Base-by-base conservation (phyloP, 164 flowering plant species). In the Magnolia officinalis region DNA sequence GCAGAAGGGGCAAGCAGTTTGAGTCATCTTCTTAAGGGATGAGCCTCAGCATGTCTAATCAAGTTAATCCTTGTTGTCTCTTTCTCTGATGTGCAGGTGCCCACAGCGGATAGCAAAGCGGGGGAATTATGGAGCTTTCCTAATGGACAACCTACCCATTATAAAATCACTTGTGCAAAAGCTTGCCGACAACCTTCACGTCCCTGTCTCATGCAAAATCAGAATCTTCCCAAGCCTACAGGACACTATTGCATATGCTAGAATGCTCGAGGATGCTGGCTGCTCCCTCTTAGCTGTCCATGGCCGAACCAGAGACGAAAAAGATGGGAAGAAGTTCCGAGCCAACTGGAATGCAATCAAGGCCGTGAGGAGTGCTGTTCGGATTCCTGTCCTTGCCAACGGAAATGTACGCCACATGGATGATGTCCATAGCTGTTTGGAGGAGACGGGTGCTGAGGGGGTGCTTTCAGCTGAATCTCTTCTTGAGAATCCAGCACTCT, bases 251-350 rank as follows among this genome's bases (percentile, higher is more conserved):
- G 80, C 80, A n/a, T 96, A 96, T 86, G 99, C 99, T 13, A 91
- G 81, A 78, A 96, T 94, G 99, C 84, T 96, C 50, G 99, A 96
- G 83, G 97, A 92, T n/a, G 98, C 98, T 31, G 99, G 99, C 45
- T 94, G 99, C 81, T 88, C 96, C 52, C 97, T 96, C 50, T 80
- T 96, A 68, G 98, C 98, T 29, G 98, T 96, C 64, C 99, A 94
- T 84, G 99, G 99, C 5, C 88, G 98, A 76, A 94, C 92, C 29
- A 88, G 98, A 77, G 96, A 92, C 76, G 92, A 96, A 84, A 96
- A 96, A 73, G 98, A 96, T 80, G 90, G 89, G 68, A 92, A 83
- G 77, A 96, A 90, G 80, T 64, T 88, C 70, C 83, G 97, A 51
- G 98, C 99, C 1, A 83, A 92, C 79, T 96, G 99, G 99, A 65